Conservation (phyloP, 371 early-diverging fungal species). For the Mucor mucedo region DNA sequence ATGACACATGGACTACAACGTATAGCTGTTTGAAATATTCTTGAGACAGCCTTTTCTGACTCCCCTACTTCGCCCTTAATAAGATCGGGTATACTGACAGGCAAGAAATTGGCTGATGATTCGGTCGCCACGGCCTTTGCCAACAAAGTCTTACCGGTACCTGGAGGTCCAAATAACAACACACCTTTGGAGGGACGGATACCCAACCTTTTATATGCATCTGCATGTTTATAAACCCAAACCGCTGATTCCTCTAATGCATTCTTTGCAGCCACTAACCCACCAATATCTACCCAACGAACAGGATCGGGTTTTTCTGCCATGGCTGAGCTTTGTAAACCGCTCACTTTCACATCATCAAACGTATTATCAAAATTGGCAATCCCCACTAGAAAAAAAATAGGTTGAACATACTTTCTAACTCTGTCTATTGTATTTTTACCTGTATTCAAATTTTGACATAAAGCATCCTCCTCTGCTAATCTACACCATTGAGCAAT, state of each 20-base stretch:
- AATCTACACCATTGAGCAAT: slow-evolving; percentile 55
- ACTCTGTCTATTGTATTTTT: slow-evolving; percentile 1
- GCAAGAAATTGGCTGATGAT: slow-evolving; percentile 91
- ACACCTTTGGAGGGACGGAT: slow-evolving; percentile 75
- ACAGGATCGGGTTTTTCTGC: slow-evolving; percentile 61
- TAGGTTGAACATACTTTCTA: neutral
- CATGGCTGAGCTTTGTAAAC: slow-evolving; percentile 40
- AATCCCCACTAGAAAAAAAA: slow-evolving; percentile 14
- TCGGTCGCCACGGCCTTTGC: slow-evolving; percentile 94
- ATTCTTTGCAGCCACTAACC: slow-evolving; percentile 83
- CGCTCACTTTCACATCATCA: slow-evolving; percentile 39
- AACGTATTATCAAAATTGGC: slow-evolving; percentile 40
- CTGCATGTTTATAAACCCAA: slow-evolving; percentile 81
- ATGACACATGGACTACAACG: slow-evolving; percentile 94
- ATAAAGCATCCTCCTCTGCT: slow-evolving; percentile 39
- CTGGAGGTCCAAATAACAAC: slow-evolving; percentile 87
- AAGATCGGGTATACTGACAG: slow-evolving; percentile 92
- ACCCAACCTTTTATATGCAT: slow-evolving; percentile 67
- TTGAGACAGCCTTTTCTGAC: slow-evolving; percentile 89
- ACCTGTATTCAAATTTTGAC: slow-evolving; percentile 15
- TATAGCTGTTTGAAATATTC: slow-evolving; percentile 88
- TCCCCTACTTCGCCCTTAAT: slow-evolving; percentile 96
- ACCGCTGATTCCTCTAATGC: slow-evolving; percentile 91
- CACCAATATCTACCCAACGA: slow-evolving; percentile 94
- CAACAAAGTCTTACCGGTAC: slow-evolving; percentile 91